Base-by-base conservation (phyloP, 768 basidiomycete genomes). In the Myochromella boudieri region DNA sequence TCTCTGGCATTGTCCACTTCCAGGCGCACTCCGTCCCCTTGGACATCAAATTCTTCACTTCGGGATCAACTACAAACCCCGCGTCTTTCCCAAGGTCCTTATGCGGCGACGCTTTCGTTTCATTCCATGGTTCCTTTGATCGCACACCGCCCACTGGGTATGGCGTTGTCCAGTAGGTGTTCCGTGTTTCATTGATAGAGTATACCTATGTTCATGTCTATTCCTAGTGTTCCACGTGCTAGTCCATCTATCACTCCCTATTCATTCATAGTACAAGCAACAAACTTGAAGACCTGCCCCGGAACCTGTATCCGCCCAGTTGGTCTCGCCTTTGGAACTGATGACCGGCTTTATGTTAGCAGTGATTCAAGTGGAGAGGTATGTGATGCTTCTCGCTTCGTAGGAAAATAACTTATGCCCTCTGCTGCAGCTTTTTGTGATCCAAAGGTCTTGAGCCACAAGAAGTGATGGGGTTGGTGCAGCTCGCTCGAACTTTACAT, bases 11-110 rank as follows among this genome's bases (percentile, higher is more conserved):
- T 21, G 32, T 32, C 39, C n/a, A n/a, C n/a, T 39, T 42, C 10
- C n/a, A 76, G 72, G 71, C 74, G 1, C 75, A 76, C 53, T 74
- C 72, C 10, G 74, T 71, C 2, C 75, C 75, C 1, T 62, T 75
- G 9, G 75, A 75, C 52, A 68, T 75, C 58, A 75, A 74, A 46
- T 71, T 74, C 53, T 74, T 67, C 50, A 46, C 46, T 5, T 49
- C 52, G 11, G 48, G 51, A 0, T 37, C 33, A 29, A 20, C 14
- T 22, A 36, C 48, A 3, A 43, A 54, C 17, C 8, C 46, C 2
- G 36, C 44, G 6, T 52, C 60, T 11, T 65, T 73, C 37, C 68
- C 70, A 2, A 44, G 39, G 7, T 47, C 53, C 7, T 63, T 64
- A 38, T 44, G 42, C 20, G 63, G 63, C 1, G 64, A 72, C 42